Evolutionary conservation across 345 rosid species (phyloP).

Genomic region (Dipteronia sinensis): DNA sequence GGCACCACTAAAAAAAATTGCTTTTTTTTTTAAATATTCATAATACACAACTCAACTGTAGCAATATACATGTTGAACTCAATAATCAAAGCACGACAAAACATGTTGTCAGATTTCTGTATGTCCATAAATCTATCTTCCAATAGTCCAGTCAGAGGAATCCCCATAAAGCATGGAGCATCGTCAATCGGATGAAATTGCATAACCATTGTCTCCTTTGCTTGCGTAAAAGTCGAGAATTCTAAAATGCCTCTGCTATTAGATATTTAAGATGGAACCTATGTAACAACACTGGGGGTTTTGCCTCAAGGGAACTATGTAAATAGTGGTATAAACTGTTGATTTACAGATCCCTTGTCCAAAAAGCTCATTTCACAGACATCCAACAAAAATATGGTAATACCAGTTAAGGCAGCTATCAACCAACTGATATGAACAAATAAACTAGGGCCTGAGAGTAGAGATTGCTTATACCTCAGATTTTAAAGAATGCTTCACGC

Average conservation of each 20-base stretch:
- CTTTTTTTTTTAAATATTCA: neutral
- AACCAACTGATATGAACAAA: neutral
- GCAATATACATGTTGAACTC: neutral
- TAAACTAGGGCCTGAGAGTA: neutral
- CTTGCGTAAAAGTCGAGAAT: neutral
- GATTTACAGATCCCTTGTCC: neutral
- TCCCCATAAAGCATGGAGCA: neutral
- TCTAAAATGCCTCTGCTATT: neutral
- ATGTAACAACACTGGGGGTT: neutral
- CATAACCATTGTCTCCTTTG: neutral
- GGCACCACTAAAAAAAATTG: neutral
- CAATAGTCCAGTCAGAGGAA: neutral
- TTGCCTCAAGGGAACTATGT: constrained; percentile 1
- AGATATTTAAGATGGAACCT: neutral
- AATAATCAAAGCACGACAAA: neutral
- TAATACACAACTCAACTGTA: neutral
- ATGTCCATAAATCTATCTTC: neutral
- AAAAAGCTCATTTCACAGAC: neutral
- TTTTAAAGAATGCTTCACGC: constrained; percentile 59
- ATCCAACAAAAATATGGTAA: neutral
- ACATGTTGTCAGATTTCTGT: neutral
- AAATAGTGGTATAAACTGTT: neutral
- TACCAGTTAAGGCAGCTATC: neutral
- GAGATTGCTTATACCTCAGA: constrained; percentile 29
- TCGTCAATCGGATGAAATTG: neutral